phyloP scores from a whole-genome alignment of 1,284 basidiomycete genomes.

The Rhodotorula sp. region DNA sequence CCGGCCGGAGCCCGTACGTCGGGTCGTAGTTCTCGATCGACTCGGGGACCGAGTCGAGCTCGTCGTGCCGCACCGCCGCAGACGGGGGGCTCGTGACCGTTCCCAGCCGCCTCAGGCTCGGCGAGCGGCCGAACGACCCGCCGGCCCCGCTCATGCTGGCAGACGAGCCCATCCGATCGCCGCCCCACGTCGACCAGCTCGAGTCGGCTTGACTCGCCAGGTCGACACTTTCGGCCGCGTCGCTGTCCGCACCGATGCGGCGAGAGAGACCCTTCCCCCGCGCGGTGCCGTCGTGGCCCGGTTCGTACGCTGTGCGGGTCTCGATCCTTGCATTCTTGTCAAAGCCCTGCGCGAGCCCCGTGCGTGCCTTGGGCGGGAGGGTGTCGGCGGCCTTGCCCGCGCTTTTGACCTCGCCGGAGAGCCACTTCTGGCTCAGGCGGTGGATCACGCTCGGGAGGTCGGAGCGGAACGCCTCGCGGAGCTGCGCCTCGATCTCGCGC shows the following conservation, averaged over 20 bases:
- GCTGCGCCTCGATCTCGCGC: constrained; percentile 92
- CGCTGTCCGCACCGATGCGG: constrained; percentile 27
- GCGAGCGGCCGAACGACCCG: constrained; percentile 1
- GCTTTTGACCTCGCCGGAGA: constrained; percentile 51
- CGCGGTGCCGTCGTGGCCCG: not conserved
- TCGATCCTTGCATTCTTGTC: constrained; percentile 72
- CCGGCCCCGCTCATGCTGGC: not conserved
- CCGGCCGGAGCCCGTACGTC: constrained; percentile 93
- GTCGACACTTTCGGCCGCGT: constrained; percentile 34
- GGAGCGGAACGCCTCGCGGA: constrained; percentile 97
- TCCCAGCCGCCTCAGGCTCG: constrained; percentile 20
- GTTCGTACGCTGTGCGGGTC: constrained; percentile 61
- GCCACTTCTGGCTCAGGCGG: constrained; percentile 89
- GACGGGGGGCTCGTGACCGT: not conserved
- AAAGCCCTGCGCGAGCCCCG: constrained; percentile 47
- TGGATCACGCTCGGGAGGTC: constrained; percentile 98
- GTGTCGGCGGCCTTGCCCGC: constrained; percentile 23
- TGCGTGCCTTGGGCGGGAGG: not conserved
- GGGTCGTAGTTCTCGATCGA: constrained; percentile 86
- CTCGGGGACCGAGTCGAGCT: constrained; percentile 61
- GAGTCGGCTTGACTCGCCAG: constrained; percentile 21
- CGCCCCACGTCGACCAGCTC: constrained; percentile 27
- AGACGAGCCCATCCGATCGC: constrained; percentile 1
- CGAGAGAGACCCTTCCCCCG: constrained; percentile 18
- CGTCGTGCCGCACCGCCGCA: constrained; percentile 18